Conservation (phyloP, 2,329 filamentous ascomycete species). For the Apiospora malaysiana region DNA sequence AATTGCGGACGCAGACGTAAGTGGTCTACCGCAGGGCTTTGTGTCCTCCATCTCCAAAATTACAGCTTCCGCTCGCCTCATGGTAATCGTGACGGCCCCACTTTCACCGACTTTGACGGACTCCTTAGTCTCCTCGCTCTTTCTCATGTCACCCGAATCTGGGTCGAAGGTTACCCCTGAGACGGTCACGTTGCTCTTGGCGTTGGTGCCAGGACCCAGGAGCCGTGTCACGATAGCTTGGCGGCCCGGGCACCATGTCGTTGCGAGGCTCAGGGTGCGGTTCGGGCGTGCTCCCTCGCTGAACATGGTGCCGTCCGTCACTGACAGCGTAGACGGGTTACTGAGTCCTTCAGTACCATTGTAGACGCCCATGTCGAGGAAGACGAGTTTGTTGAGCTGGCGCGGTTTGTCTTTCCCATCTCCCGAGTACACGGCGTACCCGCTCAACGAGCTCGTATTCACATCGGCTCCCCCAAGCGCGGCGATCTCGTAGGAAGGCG, state of each 20-base stretch:
- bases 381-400: conserved; percentile 39
- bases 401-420: not conserved
- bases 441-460: conserved; percentile 42
- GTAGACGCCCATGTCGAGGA: conserved; percentile 45
- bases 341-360: conserved; percentile 42
- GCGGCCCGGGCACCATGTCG: conserved; percentile 37
- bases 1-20: not conserved
- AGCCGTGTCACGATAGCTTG: conserved; percentile 36
- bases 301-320: conserved; percentile 37
- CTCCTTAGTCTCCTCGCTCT: conserved; percentile 33
- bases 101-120: conserved; percentile 33
- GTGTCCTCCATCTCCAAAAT: conserved; percentile 35
- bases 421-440: conserved; percentile 39
- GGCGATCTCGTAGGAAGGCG: conserved; percentile 28
- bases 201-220: conserved; percentile 42
- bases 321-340: conserved; percentile 42
- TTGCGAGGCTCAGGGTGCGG: conserved; percentile 35
- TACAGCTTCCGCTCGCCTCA: conserved; percentile 40
- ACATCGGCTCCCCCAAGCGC: conserved; percentile 37
- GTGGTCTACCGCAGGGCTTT: not conserved
- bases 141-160: conserved; percentile 31
- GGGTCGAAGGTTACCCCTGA: conserved; percentile 40
- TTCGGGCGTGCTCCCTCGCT: conserved; percentile 37
- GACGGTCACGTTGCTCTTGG: conserved; percentile 41
- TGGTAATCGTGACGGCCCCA: conserved; percentile 33